These are phyloP conservation scores for Chenopodium album DNA, from an alignment of 148 eudicot genomes.

Conservation along the genomic window DNA sequence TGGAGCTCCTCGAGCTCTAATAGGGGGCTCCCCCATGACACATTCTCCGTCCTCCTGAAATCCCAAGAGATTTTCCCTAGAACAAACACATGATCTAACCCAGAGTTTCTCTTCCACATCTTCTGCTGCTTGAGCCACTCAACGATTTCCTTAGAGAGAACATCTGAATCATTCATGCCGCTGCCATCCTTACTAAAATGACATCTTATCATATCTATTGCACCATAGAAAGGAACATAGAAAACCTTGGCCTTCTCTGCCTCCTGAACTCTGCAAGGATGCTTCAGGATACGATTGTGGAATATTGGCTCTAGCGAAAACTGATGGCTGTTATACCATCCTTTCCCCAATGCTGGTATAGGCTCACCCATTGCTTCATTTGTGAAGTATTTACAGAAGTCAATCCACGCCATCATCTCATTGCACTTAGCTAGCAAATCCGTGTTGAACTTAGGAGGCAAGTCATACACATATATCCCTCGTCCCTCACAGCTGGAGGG, in stretches of 20 bases:
- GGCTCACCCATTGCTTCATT: slow-evolving; percentile 63
- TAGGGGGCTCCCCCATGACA: slow-evolving; percentile 58
- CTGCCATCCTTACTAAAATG: slow-evolving; percentile 58
- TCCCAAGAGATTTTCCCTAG: slow-evolving; percentile 84
- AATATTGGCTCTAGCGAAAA: slow-evolving; percentile 71
- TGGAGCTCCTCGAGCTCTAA: slow-evolving; percentile 53
- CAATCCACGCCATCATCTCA: slow-evolving; percentile 55
- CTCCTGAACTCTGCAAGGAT: slow-evolving; percentile 71
- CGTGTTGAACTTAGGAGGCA: slow-evolving; percentile 74
- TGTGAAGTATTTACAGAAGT: slow-evolving; percentile 50
- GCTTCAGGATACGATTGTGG: slow-evolving; percentile 59
- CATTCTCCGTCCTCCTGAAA: slow-evolving; percentile 42
- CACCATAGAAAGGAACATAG: slow-evolving; percentile 83
- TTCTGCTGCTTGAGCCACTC: slow-evolving; percentile 54
- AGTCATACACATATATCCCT: slow-evolving; percentile 69
- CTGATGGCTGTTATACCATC: slow-evolving; percentile 81
- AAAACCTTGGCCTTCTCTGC: slow-evolving; percentile 62
- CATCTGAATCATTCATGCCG: slow-evolving; percentile 47
- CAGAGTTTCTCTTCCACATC: slow-evolving; percentile 51
- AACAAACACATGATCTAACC: slow-evolving; percentile 72
- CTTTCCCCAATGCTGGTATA: slow-evolving; percentile 55
- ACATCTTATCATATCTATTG: slow-evolving; percentile 63
- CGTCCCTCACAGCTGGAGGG: slow-evolving; percentile 48
- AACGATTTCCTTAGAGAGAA: slow-evolving; percentile 46
- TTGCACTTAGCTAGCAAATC: slow-evolving; percentile 52